Evolutionary conservation across 768 basidiomycete genomes (phyloP), one percentile per base, ranked within the genome.

Genomic region (Pleurotus salmoneostramineus): DNA sequence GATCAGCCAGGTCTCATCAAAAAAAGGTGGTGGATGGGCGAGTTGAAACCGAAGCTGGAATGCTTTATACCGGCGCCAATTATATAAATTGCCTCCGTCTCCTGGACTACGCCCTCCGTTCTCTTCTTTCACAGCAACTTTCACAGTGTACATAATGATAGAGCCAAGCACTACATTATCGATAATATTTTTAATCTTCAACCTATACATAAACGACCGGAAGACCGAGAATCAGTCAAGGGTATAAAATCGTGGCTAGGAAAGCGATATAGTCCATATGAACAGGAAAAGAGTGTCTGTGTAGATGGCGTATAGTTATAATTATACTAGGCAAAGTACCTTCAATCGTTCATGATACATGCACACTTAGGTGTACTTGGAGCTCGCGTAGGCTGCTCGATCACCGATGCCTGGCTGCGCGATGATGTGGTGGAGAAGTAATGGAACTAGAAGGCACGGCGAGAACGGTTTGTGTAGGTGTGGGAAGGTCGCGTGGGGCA

Each of bases 1-100:
- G 21, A 55, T 55, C 52, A 44, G 40, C 31, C 7, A 40, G 52
- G 52, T 42, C 31, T 55, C 52, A 55, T 55, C 52, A 55, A 31
- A 55, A 17, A 43, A 40, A 37, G 50, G 40, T 55, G 15, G 40
- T 4, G 43, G 17, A 42, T 10, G 43, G 36, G 27, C 31, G 35
- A 43, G 40, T 42, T 55, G 31, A 11, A 31, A 55, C 50, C 27
- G n/a, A n/a, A 10, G 12, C 14, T 27, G 52, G 52, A 11, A 40
- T n/a, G n/a, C 21, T 27, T 27, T 27, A 27, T 27, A 27, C 21
- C 21, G 21, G 21, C 21, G 21, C 21, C 21, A 27, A 27, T 27
- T 27, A 27, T 27, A 27, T 27, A 27, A 27, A 27, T 27, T 27
- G 21, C 21, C 21, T 42, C 40, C 10, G 40, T 42, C 40, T 10